These are phyloP conservation scores for Chiua virens DNA, from an alignment of 768 basidiomycete genomes.

Conservation along the genomic window DNA sequence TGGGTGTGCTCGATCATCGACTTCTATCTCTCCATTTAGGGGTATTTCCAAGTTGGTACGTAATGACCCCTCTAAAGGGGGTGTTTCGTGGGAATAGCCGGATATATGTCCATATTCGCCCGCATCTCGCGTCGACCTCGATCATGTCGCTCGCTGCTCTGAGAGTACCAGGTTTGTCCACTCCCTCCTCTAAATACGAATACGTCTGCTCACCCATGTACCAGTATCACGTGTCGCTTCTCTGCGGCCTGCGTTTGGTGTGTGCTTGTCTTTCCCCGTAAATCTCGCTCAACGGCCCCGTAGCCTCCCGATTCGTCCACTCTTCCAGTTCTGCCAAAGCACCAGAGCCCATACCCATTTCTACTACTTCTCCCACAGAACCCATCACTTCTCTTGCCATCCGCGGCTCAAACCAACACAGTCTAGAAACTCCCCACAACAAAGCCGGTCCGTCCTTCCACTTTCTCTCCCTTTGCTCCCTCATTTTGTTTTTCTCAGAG, in stretches of 20 bases:
- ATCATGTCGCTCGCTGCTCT: constrained; percentile 47
- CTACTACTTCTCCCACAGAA: constrained; percentile 43
- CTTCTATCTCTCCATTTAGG: constrained; percentile 10
- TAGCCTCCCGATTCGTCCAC: constrained; percentile 58
- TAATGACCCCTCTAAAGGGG: constrained; percentile 11
- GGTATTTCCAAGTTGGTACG: not conserved
- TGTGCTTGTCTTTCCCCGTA: too few relatives aligned
- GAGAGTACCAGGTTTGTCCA: constrained; percentile 34
- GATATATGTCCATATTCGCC: not conserved
- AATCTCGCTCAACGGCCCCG: not conserved
- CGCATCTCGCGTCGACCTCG: not conserved
- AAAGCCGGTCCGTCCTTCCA: constrained; percentile 64
- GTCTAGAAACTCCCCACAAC: constrained; percentile 87
- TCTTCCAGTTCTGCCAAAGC: constrained; percentile 46
- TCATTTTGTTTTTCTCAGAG: constrained; percentile 47
- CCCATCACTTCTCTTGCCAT: constrained; percentile 75
- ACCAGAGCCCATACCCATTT: constrained; percentile 41
- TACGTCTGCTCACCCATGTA: constrained; percentile 5
- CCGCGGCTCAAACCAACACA: constrained; percentile 78
- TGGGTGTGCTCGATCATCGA: not conserved
- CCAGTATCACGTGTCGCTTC: constrained; percentile 38
- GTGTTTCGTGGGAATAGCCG: constrained; percentile 13
- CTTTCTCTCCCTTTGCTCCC: not conserved
- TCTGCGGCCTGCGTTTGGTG: constrained; percentile 42
- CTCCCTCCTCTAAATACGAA: constrained; percentile 34